A percentile compares a stretch with the other conserved stretches of the same genome.
Evolutionary conservation across 345 rosid species (phyloP).

Genomic region (Euclidium syriacum): DNA sequence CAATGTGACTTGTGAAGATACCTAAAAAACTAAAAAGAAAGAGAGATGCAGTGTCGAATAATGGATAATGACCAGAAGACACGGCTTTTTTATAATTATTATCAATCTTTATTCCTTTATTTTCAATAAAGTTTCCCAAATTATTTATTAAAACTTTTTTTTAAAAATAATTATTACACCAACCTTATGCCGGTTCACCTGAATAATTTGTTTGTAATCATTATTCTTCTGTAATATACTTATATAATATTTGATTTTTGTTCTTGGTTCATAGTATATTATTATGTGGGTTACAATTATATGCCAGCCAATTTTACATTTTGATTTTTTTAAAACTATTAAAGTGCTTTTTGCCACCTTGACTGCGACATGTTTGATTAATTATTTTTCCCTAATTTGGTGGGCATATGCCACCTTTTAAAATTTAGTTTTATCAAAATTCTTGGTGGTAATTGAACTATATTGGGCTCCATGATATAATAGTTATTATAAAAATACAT

Average conservation of each 20-base stretch:
- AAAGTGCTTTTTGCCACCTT: conserved; percentile 16
- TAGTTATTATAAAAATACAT: background rate
- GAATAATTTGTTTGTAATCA: conserved; percentile 11
- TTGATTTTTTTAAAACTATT: background rate
- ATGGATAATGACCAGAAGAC: conserved; percentile 28
- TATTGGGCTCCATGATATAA: conserved; percentile 14
- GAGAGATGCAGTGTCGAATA: conserved; percentile 16
- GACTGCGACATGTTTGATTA: conserved; percentile 26
- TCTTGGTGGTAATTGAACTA: conserved; percentile 8
- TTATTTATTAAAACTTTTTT: background rate
- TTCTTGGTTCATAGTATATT: conserved; percentile 12
- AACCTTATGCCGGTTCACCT: conserved; percentile 25
- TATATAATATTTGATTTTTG: background rate
- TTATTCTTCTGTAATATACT: background rate
- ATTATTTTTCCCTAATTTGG: background rate
- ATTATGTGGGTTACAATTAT: conserved; percentile 1
- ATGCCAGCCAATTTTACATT: too few species aligned
- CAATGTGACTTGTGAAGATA: conserved; percentile 21
- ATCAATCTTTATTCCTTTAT: conserved; percentile 9
- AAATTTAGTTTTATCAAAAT: background rate
- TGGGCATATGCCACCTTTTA: background rate
- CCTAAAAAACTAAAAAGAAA: conserved; percentile 11
- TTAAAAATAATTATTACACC: background rate
- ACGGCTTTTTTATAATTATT: conserved; percentile 19
- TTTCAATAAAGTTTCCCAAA: conserved; percentile 13